Conservation (phyloP, 257 asterid genomes). For the Marsdenia floribunda region DNA sequence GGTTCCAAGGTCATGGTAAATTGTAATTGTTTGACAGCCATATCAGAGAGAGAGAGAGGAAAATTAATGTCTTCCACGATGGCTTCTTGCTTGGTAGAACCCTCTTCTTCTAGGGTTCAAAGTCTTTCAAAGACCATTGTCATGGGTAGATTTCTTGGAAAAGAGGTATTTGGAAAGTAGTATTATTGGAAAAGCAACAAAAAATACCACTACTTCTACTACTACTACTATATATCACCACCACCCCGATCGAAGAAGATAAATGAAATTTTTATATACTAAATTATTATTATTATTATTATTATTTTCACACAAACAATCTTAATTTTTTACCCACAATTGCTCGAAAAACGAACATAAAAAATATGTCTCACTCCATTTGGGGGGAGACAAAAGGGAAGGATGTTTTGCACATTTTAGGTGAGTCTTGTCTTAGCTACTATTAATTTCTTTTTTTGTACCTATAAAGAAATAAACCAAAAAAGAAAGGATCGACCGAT, state of each 20-base stretch:
- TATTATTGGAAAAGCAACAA: background rate
- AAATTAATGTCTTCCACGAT: background rate
- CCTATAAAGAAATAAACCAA: background rate
- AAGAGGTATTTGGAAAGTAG: background rate
- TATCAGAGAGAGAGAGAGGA: no score
- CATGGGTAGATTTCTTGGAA: slow-evolving; percentile 2
- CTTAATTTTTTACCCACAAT: no score
- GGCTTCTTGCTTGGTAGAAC: background rate
- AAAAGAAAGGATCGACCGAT: background rate
- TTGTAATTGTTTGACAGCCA: background rate
- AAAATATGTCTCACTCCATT: background rate
- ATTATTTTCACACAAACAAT: no score
- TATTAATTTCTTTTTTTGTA: background rate
- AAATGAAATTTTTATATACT: no score
- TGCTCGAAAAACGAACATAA: background rate
- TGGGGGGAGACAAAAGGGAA: slow-evolving; percentile 15
- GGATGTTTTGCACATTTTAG: slow-evolving; percentile 18
- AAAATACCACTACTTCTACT: background rate
- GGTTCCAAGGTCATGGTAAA: background rate
- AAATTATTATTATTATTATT: no score
- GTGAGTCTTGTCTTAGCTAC: slow-evolving; percentile 13
- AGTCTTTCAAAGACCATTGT: slow-evolving; percentile 4
- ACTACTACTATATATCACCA: no score
- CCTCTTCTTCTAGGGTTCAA: background rate
- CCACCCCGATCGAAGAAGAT: no score